These are phyloP conservation scores for Erythrobasidium yunnanense DNA, from an alignment of 768 basidiomycete species.

Conservation along the genomic window DNA sequence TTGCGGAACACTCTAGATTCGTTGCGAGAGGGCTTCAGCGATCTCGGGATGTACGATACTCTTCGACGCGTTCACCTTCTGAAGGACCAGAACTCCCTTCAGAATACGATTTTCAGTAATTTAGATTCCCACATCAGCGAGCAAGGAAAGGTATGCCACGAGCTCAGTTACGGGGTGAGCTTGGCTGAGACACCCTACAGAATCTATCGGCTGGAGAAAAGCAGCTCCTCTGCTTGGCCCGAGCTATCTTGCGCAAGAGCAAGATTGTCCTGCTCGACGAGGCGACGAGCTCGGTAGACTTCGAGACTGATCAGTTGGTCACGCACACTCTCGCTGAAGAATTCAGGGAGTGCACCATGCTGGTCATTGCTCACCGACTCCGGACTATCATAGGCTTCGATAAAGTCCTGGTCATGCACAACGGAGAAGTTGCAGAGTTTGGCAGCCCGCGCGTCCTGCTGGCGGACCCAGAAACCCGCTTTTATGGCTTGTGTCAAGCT, in stretches of 20 bases:
- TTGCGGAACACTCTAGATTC: slow-evolving; percentile 23
- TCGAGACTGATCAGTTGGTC: slow-evolving; percentile 44
- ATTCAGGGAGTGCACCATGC: slow-evolving; percentile 58
- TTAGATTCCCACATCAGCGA: neutral
- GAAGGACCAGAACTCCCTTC: neutral
- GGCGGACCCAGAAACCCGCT: slow-evolving; percentile 30
- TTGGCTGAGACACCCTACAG: too few relatives aligned
- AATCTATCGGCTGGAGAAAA: slow-evolving; percentile 36
- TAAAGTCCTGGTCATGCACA: slow-evolving; percentile 32
- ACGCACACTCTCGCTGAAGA: slow-evolving; percentile 65
- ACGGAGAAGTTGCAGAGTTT: slow-evolving; percentile 33
- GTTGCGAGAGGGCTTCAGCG: neutral
- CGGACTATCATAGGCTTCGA: slow-evolving; percentile 36
- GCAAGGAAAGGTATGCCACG: neutral
- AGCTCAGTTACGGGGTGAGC: neutral
- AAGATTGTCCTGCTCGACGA: slow-evolving; percentile 38
- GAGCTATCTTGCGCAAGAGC: slow-evolving; percentile 33
- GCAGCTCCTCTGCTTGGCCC: neutral
- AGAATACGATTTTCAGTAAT: neutral
- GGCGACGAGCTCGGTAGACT: slow-evolving; percentile 37
- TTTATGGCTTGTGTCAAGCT: slow-evolving; percentile 31
- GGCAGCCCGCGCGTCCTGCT: slow-evolving; percentile 32
- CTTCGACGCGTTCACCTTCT: slow-evolving; percentile 6
- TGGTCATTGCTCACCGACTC: slow-evolving; percentile 53
- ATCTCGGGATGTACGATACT: neutral